Evolutionary conservation across 805 yeast genomes (phyloP), one percentile per base, ranked within the genome.

Genomic region (Barnettozyma vustinii): DNA sequence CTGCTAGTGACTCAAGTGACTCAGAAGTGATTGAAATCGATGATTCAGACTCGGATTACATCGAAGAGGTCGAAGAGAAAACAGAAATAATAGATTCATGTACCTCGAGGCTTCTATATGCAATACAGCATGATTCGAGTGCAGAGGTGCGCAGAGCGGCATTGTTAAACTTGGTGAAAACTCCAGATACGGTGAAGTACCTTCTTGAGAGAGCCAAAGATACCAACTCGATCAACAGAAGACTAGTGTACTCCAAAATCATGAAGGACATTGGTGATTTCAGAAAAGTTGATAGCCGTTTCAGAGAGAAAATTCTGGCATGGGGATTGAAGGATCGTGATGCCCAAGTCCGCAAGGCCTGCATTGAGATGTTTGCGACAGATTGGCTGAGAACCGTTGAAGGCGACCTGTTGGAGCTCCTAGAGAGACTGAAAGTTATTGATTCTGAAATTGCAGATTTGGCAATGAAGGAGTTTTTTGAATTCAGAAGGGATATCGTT

Each of bases 241-340:
- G 89, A 56, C 63, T 83, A 20, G 80, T 92, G 0, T 92, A 77
- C 63, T 73, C 91, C 1, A 75, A 85, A 51, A 71, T 86, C 2
- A 65, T 89, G 46, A 81, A 82, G 50, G 83, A 80, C 27, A 69
- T 89, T 56, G 86, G 85, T 5, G 85, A 80, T 52, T 77, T 83
- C 53, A 69, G 81, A 35, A 68, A 70, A 20, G 69, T 88, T 9
- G 76, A 74, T 30, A 70, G 77, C 44, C 70, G 70, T 8, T 71
- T 77, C 30, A 70, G 96, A 39, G 92, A 86, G 49, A 75, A 77
- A 47, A 63, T 94, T 21, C 71, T 94, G 19, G 72, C 75, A 40
- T 87, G 96, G 89, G 98, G 99, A 3, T 72, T 92, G 45, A 81
- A 80, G 52, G 99, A 92, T 65, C 78, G 97, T 55, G 97, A 91